These are phyloP conservation scores for Phytophthora nicotianae DNA, from an alignment of 352 stramenopile species.

Conservation along the genomic window DNA sequence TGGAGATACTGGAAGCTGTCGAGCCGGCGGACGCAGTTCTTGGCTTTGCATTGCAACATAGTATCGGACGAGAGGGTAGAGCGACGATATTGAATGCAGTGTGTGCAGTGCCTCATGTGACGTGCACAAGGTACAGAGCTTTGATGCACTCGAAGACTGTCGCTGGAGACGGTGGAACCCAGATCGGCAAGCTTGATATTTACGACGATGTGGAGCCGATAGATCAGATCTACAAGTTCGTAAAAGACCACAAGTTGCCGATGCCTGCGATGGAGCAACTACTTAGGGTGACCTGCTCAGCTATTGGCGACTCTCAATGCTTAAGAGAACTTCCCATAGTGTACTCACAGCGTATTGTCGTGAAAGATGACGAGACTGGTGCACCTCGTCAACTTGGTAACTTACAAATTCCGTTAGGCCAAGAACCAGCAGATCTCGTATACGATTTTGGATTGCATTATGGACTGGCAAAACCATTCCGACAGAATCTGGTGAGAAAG, in stretches of 20 bases:
- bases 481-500: constrained; percentile 45
- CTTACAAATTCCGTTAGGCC: constrained; percentile 50
- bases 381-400: constrained; percentile 42
- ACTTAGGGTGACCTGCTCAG: constrained; percentile 40
- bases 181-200: constrained; percentile 63
- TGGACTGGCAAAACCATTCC: constrained; percentile 44
- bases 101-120: constrained; percentile 39
- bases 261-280: constrained; percentile 47
- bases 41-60: constrained; percentile 42
- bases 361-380: constrained; percentile 7
- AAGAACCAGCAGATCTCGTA: constrained; percentile 67
- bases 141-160: constrained; percentile 59
- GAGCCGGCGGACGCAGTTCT: constrained; percentile 58
- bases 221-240: constrained; percentile 75
- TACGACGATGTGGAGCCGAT: constrained; percentile 70
- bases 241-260: constrained; percentile 52
- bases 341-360: constrained; percentile 55
- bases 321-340: constrained; percentile 48
- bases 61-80: constrained; percentile 33
- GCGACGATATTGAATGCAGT: constrained; percentile 48
- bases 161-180: constrained; percentile 18
- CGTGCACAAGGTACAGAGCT: constrained; percentile 47
- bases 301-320: constrained; percentile 37
- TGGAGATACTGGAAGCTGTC: constrained; percentile 58
- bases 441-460: constrained; percentile 46